Evolutionary conservation across 495 filamentous ascomycete species (phyloP).

Genomic region (Margaritispora aquatica): DNA sequence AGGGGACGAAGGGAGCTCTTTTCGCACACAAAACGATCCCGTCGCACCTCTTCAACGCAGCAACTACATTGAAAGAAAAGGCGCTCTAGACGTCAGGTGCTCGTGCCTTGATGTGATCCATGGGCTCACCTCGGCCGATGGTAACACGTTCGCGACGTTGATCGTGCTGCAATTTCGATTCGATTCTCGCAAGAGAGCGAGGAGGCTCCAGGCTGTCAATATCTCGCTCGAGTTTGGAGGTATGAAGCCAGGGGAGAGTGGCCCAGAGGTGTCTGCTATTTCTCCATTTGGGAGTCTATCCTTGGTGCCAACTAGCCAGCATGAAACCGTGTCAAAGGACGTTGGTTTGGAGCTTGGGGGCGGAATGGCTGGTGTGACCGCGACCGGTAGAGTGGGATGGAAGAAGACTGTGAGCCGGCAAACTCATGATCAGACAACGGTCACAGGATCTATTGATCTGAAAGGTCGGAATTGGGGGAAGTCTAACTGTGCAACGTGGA

Average conservation of each 20-base stretch:
- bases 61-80: not conserved
- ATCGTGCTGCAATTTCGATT: conserved; percentile 24
- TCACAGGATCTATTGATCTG: conserved; percentile 19
- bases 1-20: not conserved
- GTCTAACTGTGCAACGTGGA: conserved; percentile 18
- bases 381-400: not conserved
- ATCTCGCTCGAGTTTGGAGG: conserved; percentile 14
- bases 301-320: not conserved
- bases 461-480: conserved; percentile 15
- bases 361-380: not conserved
- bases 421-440: conserved; percentile 6
- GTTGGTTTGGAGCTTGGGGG: too few relatives aligned
- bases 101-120: not conserved
- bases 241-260: not conserved
- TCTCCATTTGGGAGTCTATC: not conserved
- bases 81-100: not conserved
- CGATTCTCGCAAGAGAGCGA: conserved; percentile 9
- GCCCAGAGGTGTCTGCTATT: conserved; percentile 18
- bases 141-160: conserved; percentile 3
- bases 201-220: conserved; percentile 14
- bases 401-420: conserved; percentile 9
- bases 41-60: not conserved
- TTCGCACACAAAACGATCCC: not conserved
- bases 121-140: not conserved
- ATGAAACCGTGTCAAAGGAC: not conserved